These are phyloP conservation scores for Lecanicillium sp. DNA, from an alignment of 2,329 filamentous ascomycete genomes.

Conservation along the genomic window DNA sequence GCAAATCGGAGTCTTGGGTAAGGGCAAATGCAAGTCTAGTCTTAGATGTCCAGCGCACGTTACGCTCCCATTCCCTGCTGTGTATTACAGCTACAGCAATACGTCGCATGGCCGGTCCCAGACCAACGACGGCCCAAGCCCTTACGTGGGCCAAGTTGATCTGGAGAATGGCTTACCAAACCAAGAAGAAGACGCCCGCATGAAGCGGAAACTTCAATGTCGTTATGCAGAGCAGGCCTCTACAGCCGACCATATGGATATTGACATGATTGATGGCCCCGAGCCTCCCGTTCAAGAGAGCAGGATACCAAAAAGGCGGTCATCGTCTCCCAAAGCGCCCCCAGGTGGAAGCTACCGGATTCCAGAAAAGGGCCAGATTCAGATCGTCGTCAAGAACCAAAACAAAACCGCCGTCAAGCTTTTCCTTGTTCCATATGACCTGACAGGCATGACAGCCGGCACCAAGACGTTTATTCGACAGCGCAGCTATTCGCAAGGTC, in stretches of 20 bases:
- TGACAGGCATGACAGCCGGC: conserved; percentile 84
- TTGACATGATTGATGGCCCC: conserved; percentile 14
- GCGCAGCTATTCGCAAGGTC: conserved; percentile 82
- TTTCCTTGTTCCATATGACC: conserved; percentile 87
- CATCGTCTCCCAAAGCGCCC: conserved; percentile 48
- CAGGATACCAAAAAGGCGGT: conserved; percentile 24
- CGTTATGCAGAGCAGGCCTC: conserved; percentile 30
- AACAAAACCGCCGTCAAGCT: conserved; percentile 98
- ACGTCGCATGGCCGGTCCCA: conserved; percentile 56
- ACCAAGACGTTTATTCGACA: conserved; percentile 96
- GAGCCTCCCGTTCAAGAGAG: conserved; percentile 8
- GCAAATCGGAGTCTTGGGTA: conserved; percentile 88
- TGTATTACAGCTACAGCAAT: conserved; percentile 87
- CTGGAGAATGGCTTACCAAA: conserved; percentile 70
- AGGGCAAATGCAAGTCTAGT: conserved; percentile 79
- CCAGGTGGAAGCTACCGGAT: conserved; percentile 90
- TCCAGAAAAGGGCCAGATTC: conserved; percentile 85
- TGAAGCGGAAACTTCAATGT: conserved; percentile 40
- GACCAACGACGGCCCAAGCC: conserved; percentile 80
- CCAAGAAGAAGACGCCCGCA: conserved; percentile 37
- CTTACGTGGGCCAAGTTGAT: conserved; percentile 90
- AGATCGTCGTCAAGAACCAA: conserved; percentile 96
- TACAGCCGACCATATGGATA: conserved; percentile 15
- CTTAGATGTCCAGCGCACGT: conserved; percentile 85
- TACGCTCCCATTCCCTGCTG: conserved; percentile 82